Percentiles rank a stretch among this genome's conserved stretches.
These are phyloP conservation scores for Pseudogymnoascus sp. DNA, from an alignment of 2,329 filamentous ascomycete genomes.

Conservation along the genomic window DNA sequence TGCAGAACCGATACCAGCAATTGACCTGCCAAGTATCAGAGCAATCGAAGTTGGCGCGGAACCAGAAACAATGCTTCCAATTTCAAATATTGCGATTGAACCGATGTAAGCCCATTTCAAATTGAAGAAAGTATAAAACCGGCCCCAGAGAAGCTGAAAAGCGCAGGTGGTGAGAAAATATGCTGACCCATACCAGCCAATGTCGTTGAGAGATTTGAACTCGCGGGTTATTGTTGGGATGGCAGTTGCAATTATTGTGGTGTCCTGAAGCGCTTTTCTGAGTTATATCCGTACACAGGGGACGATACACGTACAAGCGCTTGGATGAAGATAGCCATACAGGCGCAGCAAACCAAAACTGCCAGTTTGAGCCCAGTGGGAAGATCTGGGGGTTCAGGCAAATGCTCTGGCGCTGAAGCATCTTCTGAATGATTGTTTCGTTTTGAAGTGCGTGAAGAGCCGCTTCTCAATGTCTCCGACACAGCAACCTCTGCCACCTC, in stretches of 20 bases:
- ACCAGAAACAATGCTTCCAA: constrained; percentile 27
- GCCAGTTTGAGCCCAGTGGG: neutral
- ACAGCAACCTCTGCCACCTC: neutral
- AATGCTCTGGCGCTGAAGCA: neutral
- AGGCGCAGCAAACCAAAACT: neutral
- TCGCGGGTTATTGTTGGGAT: constrained; percentile 20
- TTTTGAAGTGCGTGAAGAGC: neutral
- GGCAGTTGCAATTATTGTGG: constrained; percentile 11
- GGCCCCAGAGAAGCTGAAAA: constrained; percentile 21
- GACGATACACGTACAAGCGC: constrained; percentile 28
- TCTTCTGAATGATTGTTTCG: neutral
- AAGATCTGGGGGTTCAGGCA: neutral
- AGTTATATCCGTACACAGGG: constrained; percentile 37
- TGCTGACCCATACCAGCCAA: constrained; percentile 33
- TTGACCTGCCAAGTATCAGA: constrained; percentile 27
- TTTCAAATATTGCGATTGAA: constrained; percentile 26
- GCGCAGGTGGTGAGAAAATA: constrained; percentile 28
- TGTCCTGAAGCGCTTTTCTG: constrained; percentile 36
- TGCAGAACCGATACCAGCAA: constrained; percentile 26
- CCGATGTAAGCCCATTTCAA: constrained; percentile 24
- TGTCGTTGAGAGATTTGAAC: constrained; percentile 20
- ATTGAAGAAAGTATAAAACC: constrained; percentile 25
- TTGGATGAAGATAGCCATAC: neutral
- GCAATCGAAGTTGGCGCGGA: constrained; percentile 24
- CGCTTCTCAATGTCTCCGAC: neutral